phyloP scores from a whole-genome alignment of 179 eudicot species.

The Carnegiea gigantea region DNA sequence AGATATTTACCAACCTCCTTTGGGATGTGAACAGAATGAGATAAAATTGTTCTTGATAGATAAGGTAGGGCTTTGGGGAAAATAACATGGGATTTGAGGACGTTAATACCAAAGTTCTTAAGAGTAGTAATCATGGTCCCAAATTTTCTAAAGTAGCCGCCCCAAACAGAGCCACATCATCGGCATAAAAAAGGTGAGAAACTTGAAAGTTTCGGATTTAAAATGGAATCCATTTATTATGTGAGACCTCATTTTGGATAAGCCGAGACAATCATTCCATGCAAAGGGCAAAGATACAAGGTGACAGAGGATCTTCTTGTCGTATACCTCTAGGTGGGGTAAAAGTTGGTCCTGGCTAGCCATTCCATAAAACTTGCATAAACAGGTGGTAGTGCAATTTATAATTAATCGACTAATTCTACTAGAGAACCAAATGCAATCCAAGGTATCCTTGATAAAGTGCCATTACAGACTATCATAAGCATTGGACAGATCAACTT shows the following conservation, averaged over 20 bases:
- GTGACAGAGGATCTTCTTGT: conserved; percentile 7
- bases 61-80: no score
- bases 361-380: background rate
- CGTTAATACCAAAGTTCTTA: no score
- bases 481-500: background rate
- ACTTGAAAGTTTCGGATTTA: background rate
- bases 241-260: background rate
- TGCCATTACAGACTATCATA: background rate
- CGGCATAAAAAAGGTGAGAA: background rate
- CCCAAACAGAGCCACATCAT: background rate
- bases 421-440: background rate
- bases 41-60: no score
- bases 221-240: background rate
- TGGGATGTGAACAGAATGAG: no score
- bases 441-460: background rate
- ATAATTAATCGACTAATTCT: background rate
- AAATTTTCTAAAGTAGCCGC: background rate
- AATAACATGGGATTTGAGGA: background rate
- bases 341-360: background rate
- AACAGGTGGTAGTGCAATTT: background rate
- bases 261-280: background rate
- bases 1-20: no score
- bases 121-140: no score
- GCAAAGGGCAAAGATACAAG: conserved; percentile 2
- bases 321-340: background rate